phyloP scores from a whole-genome alignment of 148 eudicot genomes.

The Amaranthus hypochondriacus region DNA sequence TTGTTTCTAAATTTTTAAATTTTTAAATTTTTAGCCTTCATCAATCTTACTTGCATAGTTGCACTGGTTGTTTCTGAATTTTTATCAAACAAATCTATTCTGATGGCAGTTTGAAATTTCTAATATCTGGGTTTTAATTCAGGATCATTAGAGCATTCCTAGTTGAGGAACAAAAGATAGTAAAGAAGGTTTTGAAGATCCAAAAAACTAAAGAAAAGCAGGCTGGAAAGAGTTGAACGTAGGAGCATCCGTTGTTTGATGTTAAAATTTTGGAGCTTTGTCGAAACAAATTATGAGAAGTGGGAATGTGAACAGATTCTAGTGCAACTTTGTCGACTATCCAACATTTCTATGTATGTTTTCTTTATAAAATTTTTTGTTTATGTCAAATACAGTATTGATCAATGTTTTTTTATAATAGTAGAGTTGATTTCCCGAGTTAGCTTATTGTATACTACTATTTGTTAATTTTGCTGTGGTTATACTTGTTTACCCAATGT shows the following conservation, averaged over 20 bases:
- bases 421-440: neutral
- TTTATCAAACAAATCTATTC: neutral
- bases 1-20: too few relatives aligned
- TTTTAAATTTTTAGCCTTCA: too few relatives aligned
- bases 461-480: neutral
- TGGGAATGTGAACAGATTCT: conserved; percentile 28
- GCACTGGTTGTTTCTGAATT: neutral
- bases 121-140: neutral
- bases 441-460: too few relatives aligned
- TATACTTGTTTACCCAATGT: too few relatives aligned
- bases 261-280: conserved; percentile 29
- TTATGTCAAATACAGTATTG: conserved; percentile 9
- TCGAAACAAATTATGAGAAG: conserved; percentile 18
- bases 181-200: conserved; percentile 84
- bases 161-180: conserved; percentile 81
- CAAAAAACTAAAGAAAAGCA: conserved; percentile 73
- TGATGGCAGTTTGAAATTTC: neutral
- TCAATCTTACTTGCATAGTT: neutral
- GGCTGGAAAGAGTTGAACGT: conserved; percentile 36
- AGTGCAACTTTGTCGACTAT: conserved; percentile 26
- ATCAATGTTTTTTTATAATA: conserved; percentile 16
- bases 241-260: neutral
- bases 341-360: conserved; percentile 11
- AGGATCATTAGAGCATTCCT: conserved; percentile 80
- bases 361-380: neutral